Conservation (phyloP, 2,329 filamentous ascomycete species). For the Cercospora sp. region DNA sequence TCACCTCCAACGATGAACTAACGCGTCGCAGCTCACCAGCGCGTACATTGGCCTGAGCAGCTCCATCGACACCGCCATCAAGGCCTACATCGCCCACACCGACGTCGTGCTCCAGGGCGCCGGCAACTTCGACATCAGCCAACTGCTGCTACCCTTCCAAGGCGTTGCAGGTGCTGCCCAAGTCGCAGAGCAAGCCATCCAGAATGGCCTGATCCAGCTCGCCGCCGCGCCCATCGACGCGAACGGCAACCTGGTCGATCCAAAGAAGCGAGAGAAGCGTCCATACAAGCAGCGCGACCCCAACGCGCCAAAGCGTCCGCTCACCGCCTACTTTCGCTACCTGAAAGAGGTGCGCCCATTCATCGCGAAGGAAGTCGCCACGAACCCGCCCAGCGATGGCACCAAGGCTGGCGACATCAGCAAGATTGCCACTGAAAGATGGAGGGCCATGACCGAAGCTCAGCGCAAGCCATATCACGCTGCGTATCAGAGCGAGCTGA, state of each 20-base stretch:
- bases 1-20: constrained; percentile 3
- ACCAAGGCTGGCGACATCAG: constrained; percentile 84
- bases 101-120: constrained; percentile 70
- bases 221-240: constrained; percentile 9
- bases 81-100: constrained; percentile 85
- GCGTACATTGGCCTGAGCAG: constrained; percentile 77
- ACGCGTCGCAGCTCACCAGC: constrained; percentile 63
- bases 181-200: constrained; percentile 24
- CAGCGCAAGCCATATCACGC: constrained; percentile 70
- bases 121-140: constrained; percentile 37
- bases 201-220: constrained; percentile 20
- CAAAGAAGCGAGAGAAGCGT: constrained; percentile 38
- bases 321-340: constrained; percentile 95
- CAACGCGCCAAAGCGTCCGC: constrained; percentile 88
- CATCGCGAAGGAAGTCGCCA: constrained; percentile 68
- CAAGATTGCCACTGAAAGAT: constrained; percentile 81
- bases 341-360: constrained; percentile 83
- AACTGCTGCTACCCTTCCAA: constrained; percentile 35
- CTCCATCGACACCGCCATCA: constrained; percentile 75
- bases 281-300: constrained; percentile 66
- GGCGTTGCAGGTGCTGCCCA: constrained; percentile 31
- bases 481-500: constrained; percentile 59
- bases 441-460: constrained; percentile 71
- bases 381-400: constrained; percentile 54
- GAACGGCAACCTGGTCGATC: constrained; percentile 22